These are phyloP conservation scores for Hypoxylon sp. DNA, from an alignment of 2,329 filamentous ascomycete species.

Conservation along the genomic window DNA sequence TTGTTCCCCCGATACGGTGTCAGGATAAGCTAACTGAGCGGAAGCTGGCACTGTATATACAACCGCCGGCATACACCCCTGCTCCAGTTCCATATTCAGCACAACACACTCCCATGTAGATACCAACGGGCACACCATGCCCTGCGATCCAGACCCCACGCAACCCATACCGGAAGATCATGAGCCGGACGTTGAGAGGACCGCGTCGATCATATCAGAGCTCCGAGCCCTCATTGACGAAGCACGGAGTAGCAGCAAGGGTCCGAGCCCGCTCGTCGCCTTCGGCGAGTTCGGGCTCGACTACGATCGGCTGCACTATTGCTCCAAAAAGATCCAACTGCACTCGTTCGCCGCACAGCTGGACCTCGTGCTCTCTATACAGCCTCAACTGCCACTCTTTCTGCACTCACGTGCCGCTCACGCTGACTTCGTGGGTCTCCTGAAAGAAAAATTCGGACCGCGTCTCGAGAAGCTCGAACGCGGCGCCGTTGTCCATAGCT, in stretches of 20 bases:
- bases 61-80: slow-evolving; percentile 95
- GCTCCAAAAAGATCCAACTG: slow-evolving; percentile 82
- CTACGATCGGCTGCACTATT: slow-evolving; percentile 91
- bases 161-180: slow-evolving; percentile 66
- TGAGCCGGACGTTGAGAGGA: slow-evolving; percentile 62
- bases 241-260: slow-evolving; percentile 62
- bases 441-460: slow-evolving; percentile 72
- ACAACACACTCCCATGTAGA: slow-evolving; percentile 62
- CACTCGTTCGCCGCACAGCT: slow-evolving; percentile 90
- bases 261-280: slow-evolving; percentile 71
- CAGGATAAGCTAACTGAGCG: slow-evolving; percentile 10
- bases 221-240: slow-evolving; percentile 76
- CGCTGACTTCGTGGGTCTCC: slow-evolving; percentile 82
- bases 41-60: slow-evolving; percentile 86
- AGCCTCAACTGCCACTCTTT: slow-evolving; percentile 87
- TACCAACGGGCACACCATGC: slow-evolving; percentile 62
- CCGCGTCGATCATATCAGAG: slow-evolving; percentile 66
- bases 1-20: slow-evolving; percentile 8
- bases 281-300: slow-evolving; percentile 97
- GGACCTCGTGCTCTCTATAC: slow-evolving; percentile 76
- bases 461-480: slow-evolving; percentile 77
- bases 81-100: slow-evolving; percentile 85
- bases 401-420: slow-evolving; percentile 92
- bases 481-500: slow-evolving; percentile 91
- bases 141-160: slow-evolving; percentile 68